phyloP scores from a whole-genome alignment of 331 rosid species.

The Acacia pycnantha region DNA sequence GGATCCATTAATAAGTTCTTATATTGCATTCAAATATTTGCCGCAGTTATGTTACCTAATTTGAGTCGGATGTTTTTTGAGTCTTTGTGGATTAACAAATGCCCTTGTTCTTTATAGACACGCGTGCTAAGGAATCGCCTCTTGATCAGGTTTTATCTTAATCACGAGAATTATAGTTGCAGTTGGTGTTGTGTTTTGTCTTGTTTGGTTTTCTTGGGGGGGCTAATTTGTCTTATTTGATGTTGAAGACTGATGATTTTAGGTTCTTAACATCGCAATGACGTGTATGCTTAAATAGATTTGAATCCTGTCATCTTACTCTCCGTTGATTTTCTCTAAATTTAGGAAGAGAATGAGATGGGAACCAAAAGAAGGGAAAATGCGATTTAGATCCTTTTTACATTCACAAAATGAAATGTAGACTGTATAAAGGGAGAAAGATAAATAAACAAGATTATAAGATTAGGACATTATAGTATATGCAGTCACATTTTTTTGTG shows the following conservation, averaged over 20 bases:
- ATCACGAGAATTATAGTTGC: neutral
- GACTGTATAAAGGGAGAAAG: too few species aligned
- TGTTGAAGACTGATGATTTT: neutral
- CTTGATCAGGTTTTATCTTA: neutral
- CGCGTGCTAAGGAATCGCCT: neutral
- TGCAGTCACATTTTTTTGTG: too few species aligned
- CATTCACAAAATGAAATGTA: too few species aligned
- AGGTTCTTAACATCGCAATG: neutral
- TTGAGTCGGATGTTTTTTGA: neutral
- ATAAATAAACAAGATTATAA: too few species aligned
- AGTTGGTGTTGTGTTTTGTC: neutral
- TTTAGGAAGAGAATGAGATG: too few species aligned
- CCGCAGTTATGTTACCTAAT: neutral
- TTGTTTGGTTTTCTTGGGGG: neutral
- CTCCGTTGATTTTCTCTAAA: neutral
- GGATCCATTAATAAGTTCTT: neutral
- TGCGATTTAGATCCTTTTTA: too few species aligned
- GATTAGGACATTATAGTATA: neutral
- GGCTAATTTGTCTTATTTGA: neutral
- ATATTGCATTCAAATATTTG: neutral
- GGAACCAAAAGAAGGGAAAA: too few species aligned
- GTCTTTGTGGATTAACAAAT: neutral
- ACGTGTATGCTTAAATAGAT: neutral
- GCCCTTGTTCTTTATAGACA: conserved; percentile 2
- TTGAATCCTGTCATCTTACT: neutral